phyloP scores from a whole-genome alignment of 352 stramenopile species.

The Albugo candida region DNA sequence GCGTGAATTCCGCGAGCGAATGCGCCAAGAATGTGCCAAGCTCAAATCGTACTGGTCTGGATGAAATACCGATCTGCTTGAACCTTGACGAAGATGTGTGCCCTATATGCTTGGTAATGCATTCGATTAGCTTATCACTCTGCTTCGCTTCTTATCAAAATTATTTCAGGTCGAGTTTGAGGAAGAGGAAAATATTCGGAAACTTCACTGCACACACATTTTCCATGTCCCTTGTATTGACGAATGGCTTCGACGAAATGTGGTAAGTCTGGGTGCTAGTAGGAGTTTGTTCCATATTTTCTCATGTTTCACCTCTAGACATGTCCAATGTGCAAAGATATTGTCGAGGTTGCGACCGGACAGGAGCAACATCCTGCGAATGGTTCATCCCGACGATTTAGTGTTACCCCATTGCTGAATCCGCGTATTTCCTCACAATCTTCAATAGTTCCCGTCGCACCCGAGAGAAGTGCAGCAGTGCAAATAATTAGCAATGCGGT shows the following conservation, averaged over 20 bases:
- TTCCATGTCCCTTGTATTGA: constrained; percentile 82
- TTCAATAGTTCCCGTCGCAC: no score
- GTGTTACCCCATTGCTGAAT: no score
- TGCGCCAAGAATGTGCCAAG: not conserved
- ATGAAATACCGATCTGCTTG: not conserved
- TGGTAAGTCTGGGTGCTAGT: constrained; percentile 14
- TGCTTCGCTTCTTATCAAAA: not conserved
- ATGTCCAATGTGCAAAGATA: constrained; percentile 73
- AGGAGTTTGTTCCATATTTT: not conserved
- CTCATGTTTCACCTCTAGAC: not conserved
- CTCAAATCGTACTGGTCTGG: not conserved
- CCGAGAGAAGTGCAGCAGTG: no score
- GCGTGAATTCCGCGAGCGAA: not conserved
- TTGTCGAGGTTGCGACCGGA: constrained; percentile 15
- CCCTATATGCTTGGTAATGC: not conserved
- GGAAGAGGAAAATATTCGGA: constrained; percentile 4
- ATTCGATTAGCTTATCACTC: not conserved
- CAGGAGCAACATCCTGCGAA: no score
- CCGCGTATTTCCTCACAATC: no score
- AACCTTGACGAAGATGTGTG: not conserved
- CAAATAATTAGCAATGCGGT: no score
- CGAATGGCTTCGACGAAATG: constrained; percentile 74
- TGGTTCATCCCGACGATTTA: no score
- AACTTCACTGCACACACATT: constrained; percentile 70
- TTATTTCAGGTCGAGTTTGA: not conserved